Conservation (phyloP, 257 asterid species). For the Nicotiana benthamiana region DNA sequence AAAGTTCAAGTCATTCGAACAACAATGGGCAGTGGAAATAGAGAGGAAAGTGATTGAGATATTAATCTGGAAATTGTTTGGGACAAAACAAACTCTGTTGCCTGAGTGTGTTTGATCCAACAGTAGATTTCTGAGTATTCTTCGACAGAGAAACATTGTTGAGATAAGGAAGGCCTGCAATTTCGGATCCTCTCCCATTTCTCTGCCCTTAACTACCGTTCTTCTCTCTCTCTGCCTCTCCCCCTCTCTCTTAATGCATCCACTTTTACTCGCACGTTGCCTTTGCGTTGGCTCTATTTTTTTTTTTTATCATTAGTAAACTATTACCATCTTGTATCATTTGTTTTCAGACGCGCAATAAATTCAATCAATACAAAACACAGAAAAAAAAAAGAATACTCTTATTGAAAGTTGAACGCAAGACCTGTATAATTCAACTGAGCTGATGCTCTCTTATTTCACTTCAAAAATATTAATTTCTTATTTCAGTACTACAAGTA, state of each 20-base stretch:
- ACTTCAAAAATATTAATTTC: too few relatives aligned
- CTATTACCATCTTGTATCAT: too few relatives aligned
- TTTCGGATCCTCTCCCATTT: conserved; percentile 45
- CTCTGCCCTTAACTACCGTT: conserved; percentile 17
- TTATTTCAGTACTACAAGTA: too few relatives aligned
- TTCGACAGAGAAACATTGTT: conserved; percentile 14
- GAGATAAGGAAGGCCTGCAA: conserved; percentile 21
- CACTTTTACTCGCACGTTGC: neutral
- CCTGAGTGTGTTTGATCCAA: neutral
- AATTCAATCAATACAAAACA: too few relatives aligned
- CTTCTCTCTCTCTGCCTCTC: neutral
- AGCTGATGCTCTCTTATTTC: too few relatives aligned
- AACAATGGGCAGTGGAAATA: neutral
- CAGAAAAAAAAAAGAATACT: too few relatives aligned
- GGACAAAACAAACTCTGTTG: neutral
- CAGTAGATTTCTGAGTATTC: neutral
- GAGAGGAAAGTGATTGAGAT: neutral
- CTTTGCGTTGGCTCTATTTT: neutral
- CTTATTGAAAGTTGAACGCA: too few relatives aligned
- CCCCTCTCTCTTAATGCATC: neutral
- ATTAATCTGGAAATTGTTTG: neutral
- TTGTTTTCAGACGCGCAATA: too few relatives aligned
- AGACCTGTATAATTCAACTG: too few relatives aligned
- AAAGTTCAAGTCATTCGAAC: neutral
- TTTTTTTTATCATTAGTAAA: neutral